Evolutionary conservation across 352 stramenopile genomes (phyloP).

Genomic region (Globisporangium abappressorium): DNA sequence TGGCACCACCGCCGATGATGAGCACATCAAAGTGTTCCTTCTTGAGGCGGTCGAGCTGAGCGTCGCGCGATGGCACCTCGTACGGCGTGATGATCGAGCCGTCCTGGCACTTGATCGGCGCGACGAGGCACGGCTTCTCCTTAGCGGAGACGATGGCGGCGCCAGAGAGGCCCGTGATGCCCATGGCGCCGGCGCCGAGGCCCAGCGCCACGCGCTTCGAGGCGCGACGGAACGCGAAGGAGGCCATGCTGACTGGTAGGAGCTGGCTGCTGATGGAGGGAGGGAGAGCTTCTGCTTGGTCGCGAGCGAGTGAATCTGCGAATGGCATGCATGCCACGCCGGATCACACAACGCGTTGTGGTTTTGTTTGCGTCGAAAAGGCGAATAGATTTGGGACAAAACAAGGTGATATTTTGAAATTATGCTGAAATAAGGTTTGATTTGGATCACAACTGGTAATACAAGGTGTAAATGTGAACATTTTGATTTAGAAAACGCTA

Average conservation of each 20-base stretch:
- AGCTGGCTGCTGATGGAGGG: not conserved
- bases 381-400: not conserved
- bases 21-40: constrained; percentile 92
- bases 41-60: constrained; percentile 80
- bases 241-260: constrained; percentile 38
- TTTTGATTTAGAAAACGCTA: no score
- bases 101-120: constrained; percentile 81
- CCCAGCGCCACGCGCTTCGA: constrained; percentile 55
- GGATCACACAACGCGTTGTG: no score
- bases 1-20: constrained; percentile 91
- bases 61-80: constrained; percentile 64
- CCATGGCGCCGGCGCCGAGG: constrained; percentile 43
- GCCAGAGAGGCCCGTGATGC: constrained; percentile 52
- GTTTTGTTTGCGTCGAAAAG: constrained; percentile 4
- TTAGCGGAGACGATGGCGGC: constrained; percentile 70
- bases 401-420: not conserved
- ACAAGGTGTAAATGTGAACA: no score
- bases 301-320: constrained; percentile 27
- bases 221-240: constrained; percentile 52
- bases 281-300: constrained; percentile 11
- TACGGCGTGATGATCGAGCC: constrained; percentile 82
- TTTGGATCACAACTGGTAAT: no score
- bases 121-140: constrained; percentile 64
- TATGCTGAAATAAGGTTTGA: no score
- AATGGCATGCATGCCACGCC: constrained; percentile 22